Evolutionary conservation across 225 moss, liverwort and hornwort genomes (phyloP).

Genomic region (Physcomitrellopsis africana): DNA sequence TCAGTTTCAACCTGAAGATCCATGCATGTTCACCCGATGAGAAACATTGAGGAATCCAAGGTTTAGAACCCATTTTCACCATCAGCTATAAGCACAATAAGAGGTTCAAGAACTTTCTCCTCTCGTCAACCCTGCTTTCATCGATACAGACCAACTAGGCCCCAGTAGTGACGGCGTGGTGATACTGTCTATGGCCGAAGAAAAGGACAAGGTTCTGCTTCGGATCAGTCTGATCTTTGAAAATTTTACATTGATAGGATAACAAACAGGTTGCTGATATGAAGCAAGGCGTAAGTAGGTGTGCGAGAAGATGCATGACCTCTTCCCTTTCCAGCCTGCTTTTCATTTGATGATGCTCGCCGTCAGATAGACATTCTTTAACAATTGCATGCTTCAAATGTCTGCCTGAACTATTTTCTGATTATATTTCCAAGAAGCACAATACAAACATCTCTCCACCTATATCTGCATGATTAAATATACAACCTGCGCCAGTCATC

Average conservation of each 20-base stretch:
- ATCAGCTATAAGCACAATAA: too few relatives aligned
- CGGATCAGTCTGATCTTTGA: not conserved
- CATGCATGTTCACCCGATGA: too few relatives aligned
- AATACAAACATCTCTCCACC: not conserved
- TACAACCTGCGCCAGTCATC: conserved; percentile 67
- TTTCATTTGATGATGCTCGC: not conserved
- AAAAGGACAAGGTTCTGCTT: not conserved
- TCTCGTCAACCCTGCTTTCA: too few relatives aligned
- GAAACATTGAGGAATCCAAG: too few relatives aligned
- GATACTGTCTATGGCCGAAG: too few relatives aligned
- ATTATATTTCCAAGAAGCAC: not conserved
- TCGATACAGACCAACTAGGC: too few relatives aligned
- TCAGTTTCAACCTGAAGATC: too few relatives aligned
- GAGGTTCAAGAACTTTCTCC: too few relatives aligned
- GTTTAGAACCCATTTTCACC: too few relatives aligned
- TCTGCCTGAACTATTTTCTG: not conserved
- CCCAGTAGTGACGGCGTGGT: too few relatives aligned
- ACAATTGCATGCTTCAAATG: not conserved
- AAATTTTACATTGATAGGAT: not conserved
- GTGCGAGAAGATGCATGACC: not conserved
- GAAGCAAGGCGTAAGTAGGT: not conserved
- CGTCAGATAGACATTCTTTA: not conserved
- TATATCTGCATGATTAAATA: conserved; percentile 37
- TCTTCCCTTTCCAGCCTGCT: not conserved
- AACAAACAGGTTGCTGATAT: not conserved